Base-by-base conservation (phyloP, 2,329 filamentous ascomycete genomes). In the Hypoxylon sp. region DNA sequence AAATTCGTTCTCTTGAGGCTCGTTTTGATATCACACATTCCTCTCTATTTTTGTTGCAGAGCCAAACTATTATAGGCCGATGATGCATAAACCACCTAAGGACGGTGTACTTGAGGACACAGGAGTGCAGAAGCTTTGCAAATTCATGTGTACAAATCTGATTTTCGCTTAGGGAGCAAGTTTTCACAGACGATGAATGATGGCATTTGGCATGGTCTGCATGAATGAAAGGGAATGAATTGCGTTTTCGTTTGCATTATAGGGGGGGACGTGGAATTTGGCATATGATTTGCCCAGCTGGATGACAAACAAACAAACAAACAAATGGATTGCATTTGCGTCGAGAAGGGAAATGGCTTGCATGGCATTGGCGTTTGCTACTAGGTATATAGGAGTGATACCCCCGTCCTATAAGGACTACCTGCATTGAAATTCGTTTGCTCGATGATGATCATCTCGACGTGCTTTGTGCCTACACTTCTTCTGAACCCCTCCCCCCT, bases 301-400 rank as follows among this genome's bases (percentile, higher is more conserved):
- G 35, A 48, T 24, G 46, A 35, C 11, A 11, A 27, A 39, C 17
- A n/a, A 35, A 6, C 10, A n/a, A 24, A 31, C n/a, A n/a, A 15
- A 19, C 29, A n/a, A 35, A 56, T 21, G 42, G 11, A 15, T 47
- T 35, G 39, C 46, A 32, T 32, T 42, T 54, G 51, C 35, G 42
- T 54, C 10, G 8, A 15, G n/a, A 31, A 8, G 29, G 42, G 10
- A 13, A 31, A 56, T 35, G 42, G 11, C 19, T 35, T 24, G 55
- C 55, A 60, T 60, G 21, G 17, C 17, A 44, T 27, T n/a, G 54
- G 54, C 27, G 54, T 56, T 47, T 56, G 39, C 24, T 35, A 7
- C 17, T 47, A 27, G 24, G 24, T 37, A 13, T 13, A 37, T 44
- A 44, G 21, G 21, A 55, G 19, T 24, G 46, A 52, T 60, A 60